Percentiles rank a stretch among this genome's conserved stretches.
Conservation (phyloP, 1,284 basidiomycete genomes). For the Austroboletus novae-zelandiae region DNA sequence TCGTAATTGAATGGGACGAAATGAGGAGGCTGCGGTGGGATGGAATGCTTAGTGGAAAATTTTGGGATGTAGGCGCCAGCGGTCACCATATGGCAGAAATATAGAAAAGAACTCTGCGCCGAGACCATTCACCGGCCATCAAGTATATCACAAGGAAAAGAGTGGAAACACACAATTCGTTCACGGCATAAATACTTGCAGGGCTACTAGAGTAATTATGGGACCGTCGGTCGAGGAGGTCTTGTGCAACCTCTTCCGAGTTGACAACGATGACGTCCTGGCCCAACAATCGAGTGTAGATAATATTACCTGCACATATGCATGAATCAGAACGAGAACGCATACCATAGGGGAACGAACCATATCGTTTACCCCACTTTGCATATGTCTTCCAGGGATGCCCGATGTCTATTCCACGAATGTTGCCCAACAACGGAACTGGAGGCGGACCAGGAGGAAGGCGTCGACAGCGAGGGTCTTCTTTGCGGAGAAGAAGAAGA, state of each 20-base stretch:
- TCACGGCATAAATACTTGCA: conserved; percentile 8
- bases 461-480: neutral
- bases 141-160: neutral
- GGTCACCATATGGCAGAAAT: conserved; percentile 23
- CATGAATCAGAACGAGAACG: neutral
- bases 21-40: conserved; percentile 15
- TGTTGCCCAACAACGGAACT: conserved; percentile 21
- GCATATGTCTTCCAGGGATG: conserved; percentile 25
- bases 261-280: conserved; percentile 21
- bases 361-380: conserved; percentile 23
- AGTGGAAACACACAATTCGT: conserved; percentile 15
- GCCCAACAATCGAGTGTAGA: conserved; percentile 20
- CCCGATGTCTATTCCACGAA: conserved; percentile 14
- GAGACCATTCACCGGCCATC: conserved; percentile 12
- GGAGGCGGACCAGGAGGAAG: neutral
- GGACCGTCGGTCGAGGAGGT: conserved; percentile 22
- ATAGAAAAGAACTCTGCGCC: conserved; percentile 22
- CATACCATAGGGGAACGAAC: conserved; percentile 2
- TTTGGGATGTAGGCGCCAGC: conserved; percentile 27
- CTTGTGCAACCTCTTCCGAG: conserved; percentile 24
- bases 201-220: conserved; percentile 25
- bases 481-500: conserved; percentile 12
- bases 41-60: conserved; percentile 27
- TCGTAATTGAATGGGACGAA: conserved; percentile 19
- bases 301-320: conserved; percentile 11